Evolutionary conservation across 805 yeast genomes (phyloP).

Genomic region (Kazachstania bromeliacearum): DNA sequence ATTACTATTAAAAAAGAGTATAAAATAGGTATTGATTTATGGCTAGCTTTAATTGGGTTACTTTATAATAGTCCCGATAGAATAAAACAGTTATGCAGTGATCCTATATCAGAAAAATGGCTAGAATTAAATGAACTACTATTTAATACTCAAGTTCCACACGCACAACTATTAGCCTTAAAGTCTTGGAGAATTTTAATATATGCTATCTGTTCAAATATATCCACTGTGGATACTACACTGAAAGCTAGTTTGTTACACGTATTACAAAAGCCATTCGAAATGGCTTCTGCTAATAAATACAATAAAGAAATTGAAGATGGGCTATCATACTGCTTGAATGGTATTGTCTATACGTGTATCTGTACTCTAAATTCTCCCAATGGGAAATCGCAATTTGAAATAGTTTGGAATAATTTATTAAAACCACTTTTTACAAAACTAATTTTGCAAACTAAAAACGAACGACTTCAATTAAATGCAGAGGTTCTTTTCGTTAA

Average conservation of each 20-base stretch:
- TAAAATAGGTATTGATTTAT: conserved; percentile 23
- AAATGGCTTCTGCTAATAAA: conserved; percentile 4
- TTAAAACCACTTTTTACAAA: conserved; percentile 11
- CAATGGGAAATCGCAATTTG: conserved; percentile 4
- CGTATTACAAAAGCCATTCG: conserved; percentile 13
- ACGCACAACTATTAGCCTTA: conserved; percentile 13
- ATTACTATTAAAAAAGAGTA: conserved; percentile 12
- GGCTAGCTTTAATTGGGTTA: conserved; percentile 24
- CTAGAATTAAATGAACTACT: conserved; percentile 13
- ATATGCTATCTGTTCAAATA: conserved; percentile 13
- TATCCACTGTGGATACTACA: too few species aligned
- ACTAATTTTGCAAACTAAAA: conserved; percentile 2
- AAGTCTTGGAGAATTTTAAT: conserved; percentile 24
- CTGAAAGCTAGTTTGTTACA: conserved; percentile 1
- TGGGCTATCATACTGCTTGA: conserved; percentile 13
- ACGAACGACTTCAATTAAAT: conserved; percentile 5
- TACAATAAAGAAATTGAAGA: conserved; percentile 7
- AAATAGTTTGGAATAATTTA: conserved; percentile 10
- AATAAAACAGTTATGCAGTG: too few species aligned
- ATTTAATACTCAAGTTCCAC: conserved; percentile 7
- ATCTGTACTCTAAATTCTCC: conserved; percentile 3
- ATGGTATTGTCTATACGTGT: conserved; percentile 13
- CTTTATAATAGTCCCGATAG: conserved; percentile 13
- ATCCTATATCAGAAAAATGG: too few species aligned
- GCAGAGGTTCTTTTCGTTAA: conserved; percentile 1